These are phyloP conservation scores for Phialemoniopsis sp. DNA, from an alignment of 2,329 filamentous ascomycete genomes.

Conservation along the genomic window DNA sequence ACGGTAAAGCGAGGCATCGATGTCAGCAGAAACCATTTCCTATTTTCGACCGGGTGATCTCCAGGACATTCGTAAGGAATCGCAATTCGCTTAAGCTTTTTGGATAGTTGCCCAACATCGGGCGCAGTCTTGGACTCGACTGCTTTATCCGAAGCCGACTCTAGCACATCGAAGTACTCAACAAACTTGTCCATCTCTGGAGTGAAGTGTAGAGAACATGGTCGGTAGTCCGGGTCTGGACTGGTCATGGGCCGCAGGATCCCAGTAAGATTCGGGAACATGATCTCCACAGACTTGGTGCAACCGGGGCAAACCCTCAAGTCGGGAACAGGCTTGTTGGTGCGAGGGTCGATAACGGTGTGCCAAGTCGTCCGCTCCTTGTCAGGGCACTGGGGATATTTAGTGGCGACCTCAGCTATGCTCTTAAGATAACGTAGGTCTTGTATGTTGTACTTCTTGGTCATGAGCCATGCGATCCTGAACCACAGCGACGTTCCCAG, in stretches of 20 bases:
- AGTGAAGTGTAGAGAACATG: constrained; percentile 65
- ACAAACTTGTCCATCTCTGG: constrained; percentile 49
- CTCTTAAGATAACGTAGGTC: constrained; percentile 67
- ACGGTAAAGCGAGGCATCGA: constrained; percentile 74
- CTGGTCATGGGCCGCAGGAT: constrained; percentile 51
- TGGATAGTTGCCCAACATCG: constrained; percentile 59
- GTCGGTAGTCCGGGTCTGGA: constrained; percentile 36
- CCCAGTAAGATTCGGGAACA: constrained; percentile 69
- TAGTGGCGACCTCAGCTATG: constrained; percentile 59
- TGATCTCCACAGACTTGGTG: constrained; percentile 63
- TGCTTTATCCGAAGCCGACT: constrained; percentile 49
- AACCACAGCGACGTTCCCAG: constrained; percentile 78
- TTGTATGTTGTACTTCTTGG: constrained; percentile 61
- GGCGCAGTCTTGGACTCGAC: constrained; percentile 38
- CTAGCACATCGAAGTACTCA: constrained; percentile 57
- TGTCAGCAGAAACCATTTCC: constrained; percentile 74
- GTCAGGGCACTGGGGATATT: constrained; percentile 54
- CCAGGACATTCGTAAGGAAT: constrained; percentile 59
- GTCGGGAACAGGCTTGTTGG: constrained; percentile 57
- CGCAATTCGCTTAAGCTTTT: constrained; percentile 57
- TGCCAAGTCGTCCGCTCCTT: constrained; percentile 63
- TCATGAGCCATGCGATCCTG: constrained; percentile 79
- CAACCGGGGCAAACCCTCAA: constrained; percentile 77
- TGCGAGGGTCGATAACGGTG: constrained; percentile 66
- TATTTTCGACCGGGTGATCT: constrained; percentile 57